A percentile compares a stretch with the other conserved stretches of the same genome.
These are phyloP conservation scores for Mycena epipterygia DNA, from an alignment of 768 basidiomycete genomes.

Conservation along the genomic window DNA sequence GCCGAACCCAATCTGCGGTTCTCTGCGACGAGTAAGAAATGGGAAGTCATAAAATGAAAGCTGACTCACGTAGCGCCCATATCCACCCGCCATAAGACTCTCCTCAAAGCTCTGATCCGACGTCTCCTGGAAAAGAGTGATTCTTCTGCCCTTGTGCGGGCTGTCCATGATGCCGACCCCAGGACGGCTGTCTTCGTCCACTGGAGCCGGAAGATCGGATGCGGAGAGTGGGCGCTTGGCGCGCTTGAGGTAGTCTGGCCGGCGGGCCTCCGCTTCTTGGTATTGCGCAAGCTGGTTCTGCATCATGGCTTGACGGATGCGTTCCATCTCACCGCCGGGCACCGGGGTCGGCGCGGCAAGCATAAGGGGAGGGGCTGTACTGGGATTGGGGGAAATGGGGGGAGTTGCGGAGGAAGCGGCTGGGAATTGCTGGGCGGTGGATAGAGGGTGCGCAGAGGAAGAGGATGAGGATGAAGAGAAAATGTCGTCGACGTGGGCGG, in stretches of 20 bases:
- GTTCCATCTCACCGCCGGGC: conserved; percentile 69
- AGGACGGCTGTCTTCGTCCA: conserved; percentile 48
- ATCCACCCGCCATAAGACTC: conserved; percentile 86
- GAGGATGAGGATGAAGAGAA: conserved; percentile 37
- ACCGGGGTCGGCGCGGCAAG: conserved; percentile 42
- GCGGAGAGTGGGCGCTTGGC: conserved; percentile 63
- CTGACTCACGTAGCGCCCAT: conserved; percentile 78
- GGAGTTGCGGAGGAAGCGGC: conserved; percentile 37
- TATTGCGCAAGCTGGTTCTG: conserved; percentile 64
- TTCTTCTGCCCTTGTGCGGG: conserved; percentile 78
- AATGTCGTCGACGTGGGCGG: conserved; percentile 43
- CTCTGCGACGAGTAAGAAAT: conserved; percentile 50
- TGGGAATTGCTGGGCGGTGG: conserved; percentile 12
- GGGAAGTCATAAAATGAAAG: background rate
- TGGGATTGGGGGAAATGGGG: conserved; percentile 34
- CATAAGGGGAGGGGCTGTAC: conserved; percentile 43
- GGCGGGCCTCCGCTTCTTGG: conserved; percentile 70
- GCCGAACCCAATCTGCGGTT: conserved; percentile 73
- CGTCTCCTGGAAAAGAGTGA: conserved; percentile 85
- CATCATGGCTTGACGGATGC: conserved; percentile 67
- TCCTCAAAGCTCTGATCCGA: conserved; percentile 90
- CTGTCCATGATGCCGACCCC: conserved; percentile 76
- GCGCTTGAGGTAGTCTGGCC: conserved; percentile 82
- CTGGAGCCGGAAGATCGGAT: conserved; percentile 51
- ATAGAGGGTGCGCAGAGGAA: background rate